Percentiles rank a stretch among this genome's conserved stretches.
phyloP scores from a whole-genome alignment of 768 basidiomycete species.

The Macrolepiota albuminosa region DNA sequence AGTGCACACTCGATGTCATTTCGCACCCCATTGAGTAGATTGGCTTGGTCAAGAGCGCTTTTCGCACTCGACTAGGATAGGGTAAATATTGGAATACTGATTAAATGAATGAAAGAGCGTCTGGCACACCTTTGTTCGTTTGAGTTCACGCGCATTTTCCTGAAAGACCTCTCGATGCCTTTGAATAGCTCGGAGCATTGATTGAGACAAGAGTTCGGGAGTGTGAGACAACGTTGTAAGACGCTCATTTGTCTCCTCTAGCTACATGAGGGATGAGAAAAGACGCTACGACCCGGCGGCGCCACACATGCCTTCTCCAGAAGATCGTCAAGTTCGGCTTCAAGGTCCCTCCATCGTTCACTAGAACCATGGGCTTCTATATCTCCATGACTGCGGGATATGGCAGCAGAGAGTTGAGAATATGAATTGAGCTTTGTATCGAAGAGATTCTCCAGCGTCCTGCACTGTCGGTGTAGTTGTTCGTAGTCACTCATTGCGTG shows the following conservation, averaged over 20 bases:
- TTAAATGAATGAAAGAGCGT: neutral
- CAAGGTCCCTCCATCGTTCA: constrained; percentile 77
- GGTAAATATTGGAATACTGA: neutral
- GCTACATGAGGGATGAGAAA: constrained; percentile 38
- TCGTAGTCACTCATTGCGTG: constrained; percentile 74
- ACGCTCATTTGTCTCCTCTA: constrained; percentile 84
- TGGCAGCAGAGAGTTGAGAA: constrained; percentile 72
- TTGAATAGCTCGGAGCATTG: constrained; percentile 86
- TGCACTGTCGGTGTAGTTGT: constrained; percentile 83
- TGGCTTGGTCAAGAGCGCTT: constrained; percentile 79
- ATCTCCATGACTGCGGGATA: constrained; percentile 51
- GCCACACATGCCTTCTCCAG: constrained; percentile 63
- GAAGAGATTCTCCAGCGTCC: constrained; percentile 90
- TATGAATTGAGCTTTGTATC: constrained; percentile 90
- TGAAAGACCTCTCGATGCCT: constrained; percentile 86
- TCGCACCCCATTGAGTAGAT: constrained; percentile 83
- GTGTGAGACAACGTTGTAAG: constrained; percentile 63
- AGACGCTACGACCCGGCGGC: neutral
- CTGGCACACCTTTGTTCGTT: constrained; percentile 69
- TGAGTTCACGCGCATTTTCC: constrained; percentile 82
- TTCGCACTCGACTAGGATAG: constrained; percentile 67
- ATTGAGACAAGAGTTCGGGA: constrained; percentile 70
- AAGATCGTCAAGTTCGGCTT: constrained; percentile 82
- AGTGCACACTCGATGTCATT: constrained; percentile 88
- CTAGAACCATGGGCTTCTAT: constrained; percentile 66